Percentiles rank a stretch among this genome's conserved stretches.
These are phyloP conservation scores for Suillus discolor DNA, from an alignment of 768 basidiomycete genomes.

Conservation along the genomic window DNA sequence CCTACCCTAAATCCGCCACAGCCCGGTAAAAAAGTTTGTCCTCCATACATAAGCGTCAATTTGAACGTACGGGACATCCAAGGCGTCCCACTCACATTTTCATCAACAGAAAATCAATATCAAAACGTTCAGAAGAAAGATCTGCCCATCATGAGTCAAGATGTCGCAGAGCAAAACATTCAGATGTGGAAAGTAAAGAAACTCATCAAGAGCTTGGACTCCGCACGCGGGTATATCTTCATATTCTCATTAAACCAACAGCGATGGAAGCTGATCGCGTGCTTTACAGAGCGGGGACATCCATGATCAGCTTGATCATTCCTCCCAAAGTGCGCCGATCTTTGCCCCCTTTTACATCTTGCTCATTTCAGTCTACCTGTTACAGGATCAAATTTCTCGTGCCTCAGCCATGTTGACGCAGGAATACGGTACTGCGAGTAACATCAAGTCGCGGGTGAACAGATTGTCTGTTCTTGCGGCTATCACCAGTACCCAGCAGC, in stretches of 20 bases:
- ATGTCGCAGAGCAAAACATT: slow-evolving; percentile 90
- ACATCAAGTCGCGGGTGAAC: slow-evolving; percentile 99
- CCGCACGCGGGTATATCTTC: slow-evolving; percentile 53
- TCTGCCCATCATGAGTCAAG: slow-evolving; percentile 72
- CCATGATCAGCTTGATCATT: slow-evolving; percentile 98
- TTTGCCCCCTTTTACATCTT: slow-evolving; percentile 4
- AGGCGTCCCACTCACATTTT: slow-evolving; percentile 15
- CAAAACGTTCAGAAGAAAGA: slow-evolving; percentile 13
- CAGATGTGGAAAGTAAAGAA: slow-evolving; percentile 99
- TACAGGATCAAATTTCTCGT: slow-evolving; percentile 90
- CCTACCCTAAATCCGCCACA: slow-evolving; percentile 11
- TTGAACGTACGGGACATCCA: slow-evolving; percentile 1
- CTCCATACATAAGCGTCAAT: background rate
- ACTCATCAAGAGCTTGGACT: slow-evolving; percentile 96
- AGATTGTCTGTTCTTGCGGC: slow-evolving; percentile 96
- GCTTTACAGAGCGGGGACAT: slow-evolving; percentile 80
- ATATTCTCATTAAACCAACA: slow-evolving; percentile 7
- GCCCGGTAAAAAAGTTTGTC: slow-evolving; percentile 8
- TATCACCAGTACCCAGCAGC: slow-evolving; percentile 97
- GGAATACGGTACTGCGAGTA: slow-evolving; percentile 98
- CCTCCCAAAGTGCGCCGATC: slow-evolving; percentile 76
- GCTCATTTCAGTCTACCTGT: slow-evolving; percentile 11
- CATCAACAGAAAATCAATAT: slow-evolving; percentile 13
- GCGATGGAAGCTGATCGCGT: slow-evolving; percentile 24
- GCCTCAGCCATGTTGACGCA: slow-evolving; percentile 96